A percentile compares a stretch with the other conserved stretches of the same genome.
Evolutionary conservation across 257 asterid genomes (phyloP).

Genomic region (Solanum etuberosum): DNA sequence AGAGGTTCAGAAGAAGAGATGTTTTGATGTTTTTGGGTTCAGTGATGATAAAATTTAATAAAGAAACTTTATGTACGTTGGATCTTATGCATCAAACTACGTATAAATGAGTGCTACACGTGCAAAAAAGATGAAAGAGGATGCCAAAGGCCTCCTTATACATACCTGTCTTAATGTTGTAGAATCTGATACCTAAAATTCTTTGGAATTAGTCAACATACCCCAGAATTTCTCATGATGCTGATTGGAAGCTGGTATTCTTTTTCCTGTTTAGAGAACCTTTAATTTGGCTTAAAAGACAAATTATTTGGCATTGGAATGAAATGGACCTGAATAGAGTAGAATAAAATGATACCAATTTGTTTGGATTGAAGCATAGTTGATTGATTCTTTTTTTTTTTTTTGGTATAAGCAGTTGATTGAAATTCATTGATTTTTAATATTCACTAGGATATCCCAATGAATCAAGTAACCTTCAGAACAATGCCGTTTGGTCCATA

Average conservation of each 20-base stretch:
- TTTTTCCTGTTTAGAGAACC: neutral
- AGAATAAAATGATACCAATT: neutral
- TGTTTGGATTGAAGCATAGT: neutral
- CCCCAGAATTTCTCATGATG: neutral
- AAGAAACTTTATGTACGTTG: neutral
- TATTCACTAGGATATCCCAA: neutral
- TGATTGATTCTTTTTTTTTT: neutral
- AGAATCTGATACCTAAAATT: neutral
- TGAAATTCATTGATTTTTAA: neutral
- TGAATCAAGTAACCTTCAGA: neutral
- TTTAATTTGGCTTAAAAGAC: neutral
- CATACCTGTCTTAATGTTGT: neutral
- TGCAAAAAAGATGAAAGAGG: neutral
- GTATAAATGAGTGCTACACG: neutral
- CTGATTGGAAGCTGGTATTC: neutral
- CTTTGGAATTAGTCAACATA: neutral
- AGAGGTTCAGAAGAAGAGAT: neutral
- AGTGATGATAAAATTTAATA: neutral
- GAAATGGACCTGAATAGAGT: neutral
- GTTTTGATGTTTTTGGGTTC: neutral
- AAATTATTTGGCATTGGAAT: neutral
- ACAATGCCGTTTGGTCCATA: neutral
- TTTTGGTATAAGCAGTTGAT: neutral
- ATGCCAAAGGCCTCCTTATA: neutral
- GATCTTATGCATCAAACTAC: neutral